phyloP scores from a whole-genome alignment of 2,329 filamentous ascomycete genomes.

The Didymella exigua region DNA sequence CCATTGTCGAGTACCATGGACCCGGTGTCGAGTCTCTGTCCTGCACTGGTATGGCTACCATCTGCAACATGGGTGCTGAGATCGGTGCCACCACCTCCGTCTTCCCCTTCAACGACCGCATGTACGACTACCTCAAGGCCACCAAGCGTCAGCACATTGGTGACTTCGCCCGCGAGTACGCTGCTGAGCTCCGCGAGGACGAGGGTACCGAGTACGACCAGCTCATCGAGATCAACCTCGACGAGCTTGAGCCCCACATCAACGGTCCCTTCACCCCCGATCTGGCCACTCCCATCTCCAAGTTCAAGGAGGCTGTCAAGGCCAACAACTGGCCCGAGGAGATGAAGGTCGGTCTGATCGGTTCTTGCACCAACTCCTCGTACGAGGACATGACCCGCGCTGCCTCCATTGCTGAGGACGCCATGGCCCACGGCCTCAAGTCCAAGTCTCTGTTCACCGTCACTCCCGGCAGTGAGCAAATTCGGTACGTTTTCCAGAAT shows the following conservation, averaged over 20 bases:
- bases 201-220: conserved; percentile 94
- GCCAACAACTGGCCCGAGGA: conserved; percentile 95
- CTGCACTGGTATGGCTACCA: conserved; percentile 86
- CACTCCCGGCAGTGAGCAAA: conserved; percentile 96
- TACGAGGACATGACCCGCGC: conserved; percentile 92
- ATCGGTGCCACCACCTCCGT: conserved; percentile 86
- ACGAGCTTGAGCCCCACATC: conserved; percentile 94
- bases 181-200: conserved; percentile 83
- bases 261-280: conserved; percentile 99
- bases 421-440: conserved; percentile 90
- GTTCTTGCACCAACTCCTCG: conserved; percentile 94
- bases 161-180: conserved; percentile 84
- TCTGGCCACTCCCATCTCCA: conserved; percentile 95
- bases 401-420: conserved; percentile 88
- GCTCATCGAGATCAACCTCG: conserved; percentile 93
- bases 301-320: conserved; percentile 94
- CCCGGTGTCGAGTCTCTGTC: conserved; percentile 77
- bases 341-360: conserved; percentile 94
- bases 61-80: conserved; percentile 61
- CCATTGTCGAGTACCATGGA: conserved; percentile 78
- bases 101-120: conserved; percentile 97
- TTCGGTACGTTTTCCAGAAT: conserved; percentile 57
- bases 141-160: conserved; percentile 92
- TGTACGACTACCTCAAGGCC: conserved; percentile 92
- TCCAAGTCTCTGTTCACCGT: conserved; percentile 92